Base-by-base conservation (phyloP, 2,329 filamentous ascomycete genomes). In the Hirsutella rhossiliensis region DNA sequence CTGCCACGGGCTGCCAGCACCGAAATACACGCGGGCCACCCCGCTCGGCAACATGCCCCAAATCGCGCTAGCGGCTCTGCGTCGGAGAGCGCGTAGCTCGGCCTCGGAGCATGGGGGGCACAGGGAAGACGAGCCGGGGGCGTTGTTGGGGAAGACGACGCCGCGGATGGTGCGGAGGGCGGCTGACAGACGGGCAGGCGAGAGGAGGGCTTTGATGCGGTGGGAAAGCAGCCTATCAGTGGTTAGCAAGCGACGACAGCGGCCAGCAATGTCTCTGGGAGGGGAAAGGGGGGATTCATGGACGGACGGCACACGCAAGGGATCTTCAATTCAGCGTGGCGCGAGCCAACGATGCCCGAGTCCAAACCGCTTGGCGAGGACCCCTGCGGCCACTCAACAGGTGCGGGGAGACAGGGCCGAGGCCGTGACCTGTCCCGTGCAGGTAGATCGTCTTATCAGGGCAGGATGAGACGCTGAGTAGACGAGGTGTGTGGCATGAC, bases 91-190 rank as follows among this genome's bases (percentile, higher is more conserved):
- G 42, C 67, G 68, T 51, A 78, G 67, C 55, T 78, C 75, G 54
- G 76, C 69, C 44, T 79, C 71, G 49, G 73, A 73, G 41, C 71
- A 70, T 47, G 81, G 78, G 42, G 82, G 73, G 43, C 72, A 65
- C 51, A 81, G 66, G 47, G 75, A 72, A 54, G 80, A 69, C 51
- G 78, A 74, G 47, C 80, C 82, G 48, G 83, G 80, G 54, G 77
- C 72, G 63, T 94, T 94, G 64, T 87, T 84, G 52, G 92, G 90
- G 61, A 96, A 97, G 45, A 97, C 69, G 48, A 84, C 77, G 55
- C 76, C 78, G 59, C 92, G 84, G 56, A 85, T 72, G 52, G 79
- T 75, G 59, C 79, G 77, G 55, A 90, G 74, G 52, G 86, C 63
- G 58, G 71, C 70, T 59, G 84, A 79, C 45, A 88, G 69, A 52